Base-by-base conservation (phyloP, 495 filamentous ascomycete genomes). In the Neurospora sp. region DNA sequence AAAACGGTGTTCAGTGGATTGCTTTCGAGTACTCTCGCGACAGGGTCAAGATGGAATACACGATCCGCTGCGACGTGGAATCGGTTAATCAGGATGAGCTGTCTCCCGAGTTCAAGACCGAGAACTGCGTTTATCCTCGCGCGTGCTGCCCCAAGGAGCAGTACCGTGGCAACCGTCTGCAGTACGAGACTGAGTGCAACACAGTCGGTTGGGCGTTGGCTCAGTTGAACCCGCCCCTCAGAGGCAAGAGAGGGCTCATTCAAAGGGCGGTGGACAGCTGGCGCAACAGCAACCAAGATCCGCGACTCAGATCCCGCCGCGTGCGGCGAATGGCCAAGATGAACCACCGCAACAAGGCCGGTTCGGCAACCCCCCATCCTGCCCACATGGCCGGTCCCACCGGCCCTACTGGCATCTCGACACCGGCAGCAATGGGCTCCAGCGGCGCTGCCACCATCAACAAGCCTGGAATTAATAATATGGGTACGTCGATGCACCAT, bases 1-100 rank as follows among this genome's bases (percentile, higher is more conserved):
- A 92, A 77, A 98, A 97, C 75, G 96, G 96, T 18, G 96, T 98
- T 12, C 96, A 99, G 79, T 98, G 96, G 96, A 99, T 99, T 75
- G 93, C 94, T 3, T 99, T 99, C 73, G 96, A 99, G 78, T 99
- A 99, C 81, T 98, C 96, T 18, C 90, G 96, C 37, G 96, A 99
- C 80, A 87, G 96, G 39, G 94, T 99, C 75, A 99, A 99, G 88
- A 97, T 98, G 94, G 96, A 97, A 81, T 99, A 99, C 81, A 97
- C 94, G 1, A 99, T 99, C 78, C 91, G 96, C 41, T 99, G 96
- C 78, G 96, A 99, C 77, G 96, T 98, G 31, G 96, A 98, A 83
- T 97, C 94, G 1, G 94, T 99, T 61, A 94, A 93, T 79, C 92
- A 95, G 69, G 94, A 98, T 69, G 90, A 87, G 59, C 88, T 99